A percentile compares a stretch with the other conserved stretches of the same genome.
phyloP scores from a whole-genome alignment of 129 eudicot genomes.

The Arctium minus region DNA sequence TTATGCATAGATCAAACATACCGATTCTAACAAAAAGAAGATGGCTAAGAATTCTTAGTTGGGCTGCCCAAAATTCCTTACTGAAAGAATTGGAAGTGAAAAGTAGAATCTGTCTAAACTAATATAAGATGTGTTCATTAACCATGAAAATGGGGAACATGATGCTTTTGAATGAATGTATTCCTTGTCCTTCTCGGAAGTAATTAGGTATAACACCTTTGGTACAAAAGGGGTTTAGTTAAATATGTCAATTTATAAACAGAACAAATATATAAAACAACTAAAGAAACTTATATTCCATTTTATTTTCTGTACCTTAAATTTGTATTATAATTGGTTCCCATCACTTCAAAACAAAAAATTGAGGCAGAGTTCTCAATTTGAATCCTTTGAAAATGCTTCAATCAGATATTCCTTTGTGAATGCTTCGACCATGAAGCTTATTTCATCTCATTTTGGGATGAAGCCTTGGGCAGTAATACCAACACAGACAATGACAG shows the following conservation, averaged over 20 bases:
- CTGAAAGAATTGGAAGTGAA: neutral
- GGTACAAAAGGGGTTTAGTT: neutral
- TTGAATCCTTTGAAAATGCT: neutral
- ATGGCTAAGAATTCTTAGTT: neutral
- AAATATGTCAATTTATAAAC: no score
- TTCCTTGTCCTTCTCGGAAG: neutral
- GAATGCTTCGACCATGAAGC: no score
- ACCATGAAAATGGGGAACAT: neutral
- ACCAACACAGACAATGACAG: neutral
- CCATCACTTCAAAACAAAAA: no score
- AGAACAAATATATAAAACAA: no score
- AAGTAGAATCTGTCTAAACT: neutral
- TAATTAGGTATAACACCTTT: neutral
- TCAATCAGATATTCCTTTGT: neutral
- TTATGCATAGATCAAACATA: constrained; percentile 3
- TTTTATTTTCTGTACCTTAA: no score
- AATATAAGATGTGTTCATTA: neutral
- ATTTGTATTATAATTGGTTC: no score
- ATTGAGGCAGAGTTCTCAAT: neutral
- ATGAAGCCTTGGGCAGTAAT: neutral
- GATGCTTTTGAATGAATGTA: neutral
- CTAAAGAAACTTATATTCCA: no score
- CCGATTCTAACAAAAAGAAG: neutral
- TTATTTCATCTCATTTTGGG: neutral
- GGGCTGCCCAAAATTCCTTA: neutral